These are phyloP conservation scores for Zoysia matrella DNA, from an alignment of 202 grass and related monocot species.

Conservation along the genomic window DNA sequence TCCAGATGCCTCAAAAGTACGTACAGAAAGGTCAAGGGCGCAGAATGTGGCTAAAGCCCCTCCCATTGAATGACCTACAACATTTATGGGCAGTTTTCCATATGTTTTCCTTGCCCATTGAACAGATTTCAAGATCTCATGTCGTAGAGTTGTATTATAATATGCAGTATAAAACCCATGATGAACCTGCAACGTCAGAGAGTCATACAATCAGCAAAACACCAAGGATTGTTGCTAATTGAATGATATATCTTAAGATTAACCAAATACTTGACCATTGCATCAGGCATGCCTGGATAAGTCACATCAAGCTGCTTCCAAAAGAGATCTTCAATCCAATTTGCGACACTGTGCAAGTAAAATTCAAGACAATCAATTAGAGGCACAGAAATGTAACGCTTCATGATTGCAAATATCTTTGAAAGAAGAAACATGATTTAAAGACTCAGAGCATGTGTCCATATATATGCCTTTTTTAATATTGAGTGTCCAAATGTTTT, in stretches of 20 bases:
- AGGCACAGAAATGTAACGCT: constrained; percentile 1
- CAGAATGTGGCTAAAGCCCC: constrained; percentile 92
- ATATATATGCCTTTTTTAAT: too few species aligned
- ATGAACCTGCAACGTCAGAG: constrained; percentile 67
- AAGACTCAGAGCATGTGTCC: not conserved
- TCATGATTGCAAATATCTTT: not conserved
- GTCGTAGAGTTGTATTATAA: constrained; percentile 73
- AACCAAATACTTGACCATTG: constrained; percentile 55
- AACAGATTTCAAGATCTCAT: constrained; percentile 66
- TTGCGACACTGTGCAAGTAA: constrained; percentile 57
- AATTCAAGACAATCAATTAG: constrained; percentile 30
- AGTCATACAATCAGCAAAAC: constrained; percentile 4
- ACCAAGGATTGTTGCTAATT: constrained; percentile 28
- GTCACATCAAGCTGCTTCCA: constrained; percentile 93
- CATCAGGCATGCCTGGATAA: constrained; percentile 95
- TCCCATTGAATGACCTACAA: constrained; percentile 93
- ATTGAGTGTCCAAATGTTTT: not conserved
- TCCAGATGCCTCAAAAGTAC: constrained; percentile 27
- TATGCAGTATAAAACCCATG: constrained; percentile 94
- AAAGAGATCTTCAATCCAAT: constrained; percentile 99
- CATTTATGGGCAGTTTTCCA: constrained; percentile 65
- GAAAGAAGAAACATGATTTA: constrained; percentile 6
- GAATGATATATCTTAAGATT: not conserved
- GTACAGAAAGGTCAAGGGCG: constrained; percentile 90
- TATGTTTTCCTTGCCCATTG: constrained; percentile 62